These are phyloP conservation scores for Eucalyptus brandiana DNA, from an alignment of 345 rosid genomes.

Conservation along the genomic window DNA sequence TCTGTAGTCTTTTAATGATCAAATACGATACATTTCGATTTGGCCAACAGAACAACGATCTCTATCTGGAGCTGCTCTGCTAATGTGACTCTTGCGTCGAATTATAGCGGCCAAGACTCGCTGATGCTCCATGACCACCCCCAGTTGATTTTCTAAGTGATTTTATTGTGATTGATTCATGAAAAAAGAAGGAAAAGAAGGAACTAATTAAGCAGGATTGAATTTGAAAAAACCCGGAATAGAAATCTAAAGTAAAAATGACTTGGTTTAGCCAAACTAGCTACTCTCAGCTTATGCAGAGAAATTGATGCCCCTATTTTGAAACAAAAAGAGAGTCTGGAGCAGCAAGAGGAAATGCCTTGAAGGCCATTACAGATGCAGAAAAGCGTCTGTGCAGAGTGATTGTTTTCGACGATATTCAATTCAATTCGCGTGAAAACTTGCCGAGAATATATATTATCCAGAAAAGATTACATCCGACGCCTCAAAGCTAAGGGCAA, in stretches of 20 bases:
- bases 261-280: not conserved
- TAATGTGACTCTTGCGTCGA: not conserved
- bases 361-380: not conserved
- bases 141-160: not conserved
- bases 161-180: not conserved
- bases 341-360: not conserved
- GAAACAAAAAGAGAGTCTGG: not conserved
- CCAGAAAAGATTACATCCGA: not conserved
- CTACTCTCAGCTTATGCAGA: too few species aligned
- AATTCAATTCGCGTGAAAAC: not conserved
- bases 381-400: not conserved
- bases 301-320: too few species aligned
- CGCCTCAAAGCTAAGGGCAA: not conserved
- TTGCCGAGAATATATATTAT: not conserved
- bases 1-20: not conserved
- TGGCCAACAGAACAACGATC: not conserved
- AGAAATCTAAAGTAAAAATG: not conserved
- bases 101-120: not conserved
- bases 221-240: not conserved
- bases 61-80: not conserved
- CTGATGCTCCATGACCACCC: not conserved
- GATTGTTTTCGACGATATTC: not conserved
- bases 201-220: not conserved
- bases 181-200: not conserved
- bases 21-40: not conserved